phyloP scores from a whole-genome alignment of 768 basidiomycete species.

The Boletus eberwhitei region DNA sequence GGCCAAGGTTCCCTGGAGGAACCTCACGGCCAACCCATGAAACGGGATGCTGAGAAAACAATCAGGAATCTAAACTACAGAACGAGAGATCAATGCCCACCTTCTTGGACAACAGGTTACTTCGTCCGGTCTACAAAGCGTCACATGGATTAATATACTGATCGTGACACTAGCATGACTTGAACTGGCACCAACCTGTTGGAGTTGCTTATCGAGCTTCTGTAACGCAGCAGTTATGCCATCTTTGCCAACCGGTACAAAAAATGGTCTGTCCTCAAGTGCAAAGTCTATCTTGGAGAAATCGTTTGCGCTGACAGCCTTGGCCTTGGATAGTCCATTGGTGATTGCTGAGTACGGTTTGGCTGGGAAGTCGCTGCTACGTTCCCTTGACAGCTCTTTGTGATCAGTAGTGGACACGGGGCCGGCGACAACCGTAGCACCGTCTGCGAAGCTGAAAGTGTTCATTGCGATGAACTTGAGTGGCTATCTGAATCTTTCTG shows the following conservation, averaged over 20 bases:
- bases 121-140: slow-evolving; percentile 50
- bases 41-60: slow-evolving; percentile 44
- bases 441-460: slow-evolving; percentile 40
- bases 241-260: slow-evolving; percentile 63
- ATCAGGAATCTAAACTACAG: not conserved
- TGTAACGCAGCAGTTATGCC: slow-evolving; percentile 68
- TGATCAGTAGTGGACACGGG: slow-evolving; percentile 23
- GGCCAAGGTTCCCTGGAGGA: slow-evolving; percentile 65
- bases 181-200: slow-evolving; percentile 24
- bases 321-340: slow-evolving; percentile 12
- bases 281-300: slow-evolving; percentile 51
- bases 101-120: slow-evolving; percentile 62
- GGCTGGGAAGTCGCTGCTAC: slow-evolving; percentile 17
- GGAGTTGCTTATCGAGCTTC: slow-evolving; percentile 63
- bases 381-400: slow-evolving; percentile 23
- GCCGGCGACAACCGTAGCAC: slow-evolving; percentile 45
- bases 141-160: slow-evolving; percentile 1
- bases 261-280: slow-evolving; percentile 62
- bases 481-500: not conserved
- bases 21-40: slow-evolving; percentile 73
- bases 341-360: slow-evolving; percentile 15
- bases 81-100: slow-evolving; percentile 19
- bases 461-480: slow-evolving; percentile 17
- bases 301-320: slow-evolving; percentile 26
- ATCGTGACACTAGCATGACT: not conserved